Conservation (phyloP, 805 yeast species). For the Metschnikowia gelsemii region DNA sequence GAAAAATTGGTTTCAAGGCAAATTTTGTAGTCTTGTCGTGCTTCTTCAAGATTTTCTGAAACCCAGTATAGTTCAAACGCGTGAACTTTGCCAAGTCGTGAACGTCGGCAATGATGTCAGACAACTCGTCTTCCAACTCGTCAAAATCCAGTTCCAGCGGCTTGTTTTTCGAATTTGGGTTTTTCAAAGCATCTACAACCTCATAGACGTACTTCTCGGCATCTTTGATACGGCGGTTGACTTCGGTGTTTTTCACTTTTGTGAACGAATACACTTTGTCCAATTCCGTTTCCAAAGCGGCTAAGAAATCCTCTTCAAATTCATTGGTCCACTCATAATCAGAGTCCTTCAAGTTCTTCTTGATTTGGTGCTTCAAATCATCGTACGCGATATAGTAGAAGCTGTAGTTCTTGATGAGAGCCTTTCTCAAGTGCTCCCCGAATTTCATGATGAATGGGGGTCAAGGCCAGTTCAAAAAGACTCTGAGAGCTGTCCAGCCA, state of each 20-base stretch:
- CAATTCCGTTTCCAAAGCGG: conserved; percentile 72
- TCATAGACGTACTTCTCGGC: conserved; percentile 70
- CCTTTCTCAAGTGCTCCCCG: conserved; percentile 88
- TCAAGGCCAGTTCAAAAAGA: neutral
- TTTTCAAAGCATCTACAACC: conserved; percentile 52
- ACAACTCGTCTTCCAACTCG: conserved; percentile 43
- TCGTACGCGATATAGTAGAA: conserved; percentile 91
- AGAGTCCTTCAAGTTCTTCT: conserved; percentile 61
- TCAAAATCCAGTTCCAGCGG: conserved; percentile 45
- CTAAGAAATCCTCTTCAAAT: conserved; percentile 79
- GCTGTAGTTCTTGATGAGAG: conserved; percentile 85
- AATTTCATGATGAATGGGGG: conserved; percentile 65
- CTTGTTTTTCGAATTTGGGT: conserved; percentile 36
- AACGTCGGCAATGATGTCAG: conserved; percentile 91
- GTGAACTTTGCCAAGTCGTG: conserved; percentile 95
- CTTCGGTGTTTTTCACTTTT: conserved; percentile 82
- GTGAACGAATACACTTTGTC: conserved; percentile 94
- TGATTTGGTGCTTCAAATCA: conserved; percentile 79
- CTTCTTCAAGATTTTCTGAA: conserved; percentile 93
- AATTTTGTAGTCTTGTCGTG: conserved; percentile 83
- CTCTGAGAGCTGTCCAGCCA: neutral
- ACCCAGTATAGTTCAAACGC: conserved; percentile 92
- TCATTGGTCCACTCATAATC: conserved; percentile 68
- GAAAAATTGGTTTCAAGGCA: conserved; percentile 85
- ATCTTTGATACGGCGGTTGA: conserved; percentile 79